Evolutionary conservation across 2,329 filamentous ascomycete genomes (phyloP).

Genomic region (Ophiostoma ulmi): DNA sequence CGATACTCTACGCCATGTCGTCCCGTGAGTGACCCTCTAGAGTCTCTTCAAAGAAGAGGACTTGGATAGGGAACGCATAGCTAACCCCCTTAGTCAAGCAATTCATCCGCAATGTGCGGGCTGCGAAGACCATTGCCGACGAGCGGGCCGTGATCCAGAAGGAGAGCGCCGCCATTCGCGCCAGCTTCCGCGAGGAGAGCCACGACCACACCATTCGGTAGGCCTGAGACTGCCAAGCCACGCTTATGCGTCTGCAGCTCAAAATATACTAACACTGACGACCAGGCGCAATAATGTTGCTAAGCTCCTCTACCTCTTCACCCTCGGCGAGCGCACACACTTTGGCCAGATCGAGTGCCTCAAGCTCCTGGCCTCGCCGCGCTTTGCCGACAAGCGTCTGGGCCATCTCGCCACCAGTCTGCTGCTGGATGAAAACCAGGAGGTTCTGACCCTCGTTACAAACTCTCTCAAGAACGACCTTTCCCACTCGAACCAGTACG

Average conservation of each 20-base stretch:
- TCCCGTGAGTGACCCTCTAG: constrained; percentile 24
- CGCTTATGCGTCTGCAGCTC: neutral
- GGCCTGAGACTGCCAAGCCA: neutral
- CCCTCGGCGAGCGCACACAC: constrained; percentile 91
- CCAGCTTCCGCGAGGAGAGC: constrained; percentile 96
- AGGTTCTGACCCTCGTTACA: constrained; percentile 92
- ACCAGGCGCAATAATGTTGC: constrained; percentile 94
- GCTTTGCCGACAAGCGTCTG: constrained; percentile 94
- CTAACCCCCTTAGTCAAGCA: constrained; percentile 72
- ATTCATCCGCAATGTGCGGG: constrained; percentile 98
- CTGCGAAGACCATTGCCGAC: constrained; percentile 97
- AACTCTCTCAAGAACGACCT: constrained; percentile 98
- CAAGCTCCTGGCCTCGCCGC: constrained; percentile 91
- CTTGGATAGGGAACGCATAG: too few species aligned
- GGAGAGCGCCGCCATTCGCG: constrained; percentile 94
- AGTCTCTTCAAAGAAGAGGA: neutral
- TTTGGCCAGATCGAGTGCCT: constrained; percentile 99
- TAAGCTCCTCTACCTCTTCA: constrained; percentile 97
- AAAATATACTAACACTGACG: neutral
- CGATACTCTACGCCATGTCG: constrained; percentile 23
- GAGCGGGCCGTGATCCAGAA: constrained; percentile 98
- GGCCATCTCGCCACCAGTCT: constrained; percentile 96
- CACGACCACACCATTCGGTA: constrained; percentile 85
- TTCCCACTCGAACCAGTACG: constrained; percentile 96
- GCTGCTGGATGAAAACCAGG: constrained; percentile 94